These are phyloP conservation scores for Rhizopogon vulgaris DNA, from an alignment of 768 basidiomycete species.

Conservation along the genomic window DNA sequence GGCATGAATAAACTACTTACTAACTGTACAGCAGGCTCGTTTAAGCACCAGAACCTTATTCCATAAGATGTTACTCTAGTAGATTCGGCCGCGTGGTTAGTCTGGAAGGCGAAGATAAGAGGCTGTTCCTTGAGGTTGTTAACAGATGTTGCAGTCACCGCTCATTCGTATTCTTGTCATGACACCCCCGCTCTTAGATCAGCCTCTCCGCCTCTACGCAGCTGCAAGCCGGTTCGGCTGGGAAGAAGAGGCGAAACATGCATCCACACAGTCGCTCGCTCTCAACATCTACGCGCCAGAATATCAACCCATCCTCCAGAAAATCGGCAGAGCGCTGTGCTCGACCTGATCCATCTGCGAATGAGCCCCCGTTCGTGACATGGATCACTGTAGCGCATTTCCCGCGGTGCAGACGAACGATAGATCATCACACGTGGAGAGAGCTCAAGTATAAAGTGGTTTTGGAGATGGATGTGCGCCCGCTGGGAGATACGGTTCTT, in stretches of 20 bases:
- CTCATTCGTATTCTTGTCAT: constrained; percentile 53
- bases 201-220: constrained; percentile 49
- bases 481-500: constrained; percentile 53
- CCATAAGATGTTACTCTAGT: no score
- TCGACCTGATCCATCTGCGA: constrained; percentile 49
- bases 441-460: constrained; percentile 55
- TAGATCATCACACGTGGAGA: constrained; percentile 59
- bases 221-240: constrained; percentile 54
- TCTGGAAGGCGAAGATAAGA: no score
- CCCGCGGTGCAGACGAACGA: constrained; percentile 39
- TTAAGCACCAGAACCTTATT: background rate
- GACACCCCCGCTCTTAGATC: constrained; percentile 42
- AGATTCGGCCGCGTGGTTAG: no score
- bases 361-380: constrained; percentile 54
- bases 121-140: no score
- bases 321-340: constrained; percentile 43
- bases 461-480: constrained; percentile 52
- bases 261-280: constrained; percentile 50
- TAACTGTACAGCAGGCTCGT: background rate
- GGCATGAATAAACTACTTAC: no score
- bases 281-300: constrained; percentile 44
- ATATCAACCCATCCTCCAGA: constrained; percentile 39
- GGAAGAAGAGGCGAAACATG: constrained; percentile 47
- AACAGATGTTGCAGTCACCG: constrained; percentile 18
- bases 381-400: constrained; percentile 37